phyloP scores from a whole-genome alignment of 441 rosid genomes.

The Arabidopsis lyrata region DNA sequence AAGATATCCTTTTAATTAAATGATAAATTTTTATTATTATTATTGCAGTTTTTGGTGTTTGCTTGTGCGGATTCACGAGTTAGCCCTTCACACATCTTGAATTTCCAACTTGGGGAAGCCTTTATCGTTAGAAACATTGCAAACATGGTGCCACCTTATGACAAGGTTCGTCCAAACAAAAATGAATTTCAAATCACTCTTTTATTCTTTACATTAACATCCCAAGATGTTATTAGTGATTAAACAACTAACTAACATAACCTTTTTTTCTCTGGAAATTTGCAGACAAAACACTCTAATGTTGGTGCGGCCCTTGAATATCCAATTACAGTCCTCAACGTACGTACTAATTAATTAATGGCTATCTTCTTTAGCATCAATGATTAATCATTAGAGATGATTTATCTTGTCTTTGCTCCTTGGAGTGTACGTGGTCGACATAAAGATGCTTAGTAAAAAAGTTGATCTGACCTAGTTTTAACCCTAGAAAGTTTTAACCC shows the following conservation, averaged over 20 bases:
- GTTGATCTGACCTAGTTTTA: conserved; percentile 20
- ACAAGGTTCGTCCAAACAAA: conserved; percentile 49
- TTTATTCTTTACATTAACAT: not conserved
- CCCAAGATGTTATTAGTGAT: conserved; percentile 4
- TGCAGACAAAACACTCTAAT: conserved; percentile 57
- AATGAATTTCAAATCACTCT: not conserved
- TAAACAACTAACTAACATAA: conserved; percentile 3
- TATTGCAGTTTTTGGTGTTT: conserved; percentile 59
- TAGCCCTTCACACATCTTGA: conserved; percentile 59
- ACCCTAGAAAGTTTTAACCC: conserved; percentile 22
- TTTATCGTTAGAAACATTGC: conserved; percentile 67
- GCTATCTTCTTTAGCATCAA: not conserved
- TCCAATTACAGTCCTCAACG: conserved; percentile 53
- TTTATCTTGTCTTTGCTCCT: not conserved
- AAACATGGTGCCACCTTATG: conserved; percentile 62
- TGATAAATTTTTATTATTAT: not conserved
- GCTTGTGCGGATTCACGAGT: conserved; percentile 77
- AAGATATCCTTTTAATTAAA: not conserved
- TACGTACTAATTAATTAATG: conserved; percentile 23
- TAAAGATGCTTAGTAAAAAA: conserved; percentile 22
- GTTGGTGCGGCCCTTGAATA: conserved; percentile 75
- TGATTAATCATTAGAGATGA: not conserved
- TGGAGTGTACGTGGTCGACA: not conserved
- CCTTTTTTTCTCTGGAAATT: conserved; percentile 19
- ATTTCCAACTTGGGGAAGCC: conserved; percentile 66